These are phyloP conservation scores for Didymella lethalis DNA, from an alignment of 2,329 filamentous ascomycete genomes.

Conservation along the genomic window DNA sequence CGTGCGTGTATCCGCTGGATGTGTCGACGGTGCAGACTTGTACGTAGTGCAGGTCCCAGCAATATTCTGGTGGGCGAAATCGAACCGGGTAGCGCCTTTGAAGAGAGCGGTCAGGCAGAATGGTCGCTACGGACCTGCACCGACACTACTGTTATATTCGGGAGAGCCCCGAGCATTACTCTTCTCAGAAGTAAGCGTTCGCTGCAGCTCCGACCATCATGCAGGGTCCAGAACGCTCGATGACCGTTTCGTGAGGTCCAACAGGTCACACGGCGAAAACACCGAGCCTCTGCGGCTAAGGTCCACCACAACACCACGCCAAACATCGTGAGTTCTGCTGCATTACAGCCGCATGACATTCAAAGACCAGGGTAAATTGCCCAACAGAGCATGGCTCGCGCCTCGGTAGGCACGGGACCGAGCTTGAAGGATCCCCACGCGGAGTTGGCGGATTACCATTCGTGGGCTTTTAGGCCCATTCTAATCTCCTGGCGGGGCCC, in stretches of 20 bases:
- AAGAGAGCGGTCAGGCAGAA: not conserved
- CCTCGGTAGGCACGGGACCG: slow-evolving; percentile 11
- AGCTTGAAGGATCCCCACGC: slow-evolving; percentile 9
- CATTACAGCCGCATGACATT: slow-evolving; percentile 20
- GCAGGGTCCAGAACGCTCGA: slow-evolving; percentile 20
- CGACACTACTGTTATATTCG: slow-evolving; percentile 9
- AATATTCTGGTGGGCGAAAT: not conserved
- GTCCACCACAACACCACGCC: slow-evolving; percentile 26
- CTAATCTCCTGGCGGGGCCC: slow-evolving; percentile 18
- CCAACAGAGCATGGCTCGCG: slow-evolving; percentile 18
- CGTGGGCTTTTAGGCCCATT: slow-evolving; percentile 18
- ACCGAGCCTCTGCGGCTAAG: slow-evolving; percentile 18
- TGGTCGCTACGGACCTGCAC: not conserved
- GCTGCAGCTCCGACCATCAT: slow-evolving; percentile 17
- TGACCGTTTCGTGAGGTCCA: slow-evolving; percentile 2
- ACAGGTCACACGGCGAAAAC: slow-evolving; percentile 19
- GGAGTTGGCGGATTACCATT: slow-evolving; percentile 21
- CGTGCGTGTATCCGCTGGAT: not conserved
- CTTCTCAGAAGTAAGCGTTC: not conserved
- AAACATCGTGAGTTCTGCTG: slow-evolving; percentile 24
- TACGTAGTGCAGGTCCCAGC: not conserved
- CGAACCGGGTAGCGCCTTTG: not conserved
- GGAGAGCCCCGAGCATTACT: slow-evolving; percentile 17
- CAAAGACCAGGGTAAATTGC: slow-evolving; percentile 13
- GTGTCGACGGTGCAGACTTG: not conserved